Conservation (phyloP, 352 stramenopile species). For the Globisporangium camurandrum region DNA sequence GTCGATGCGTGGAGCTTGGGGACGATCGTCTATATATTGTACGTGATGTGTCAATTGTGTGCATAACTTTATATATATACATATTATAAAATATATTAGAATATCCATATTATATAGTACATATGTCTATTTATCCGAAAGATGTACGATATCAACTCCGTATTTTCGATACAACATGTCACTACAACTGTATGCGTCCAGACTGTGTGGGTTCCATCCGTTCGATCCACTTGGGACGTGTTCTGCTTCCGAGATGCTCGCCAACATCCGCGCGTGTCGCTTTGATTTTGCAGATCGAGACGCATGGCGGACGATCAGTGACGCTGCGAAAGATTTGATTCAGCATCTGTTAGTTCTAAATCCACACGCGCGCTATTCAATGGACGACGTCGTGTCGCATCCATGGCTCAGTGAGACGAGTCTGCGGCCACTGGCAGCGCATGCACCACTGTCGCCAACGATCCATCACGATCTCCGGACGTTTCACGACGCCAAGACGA, state of each 20-base stretch:
- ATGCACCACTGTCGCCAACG: conserved; percentile 54
- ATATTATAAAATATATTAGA: too few relatives aligned
- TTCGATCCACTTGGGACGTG: conserved; percentile 71
- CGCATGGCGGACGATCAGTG: conserved; percentile 56
- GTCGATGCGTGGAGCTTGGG: conserved; percentile 86
- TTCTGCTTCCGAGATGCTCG: conserved; percentile 81
- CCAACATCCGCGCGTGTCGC: conserved; percentile 61
- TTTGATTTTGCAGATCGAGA: conserved; percentile 75
- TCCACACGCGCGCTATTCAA: conserved; percentile 51
- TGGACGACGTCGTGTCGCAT: conserved; percentile 60
- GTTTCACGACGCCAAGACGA: conserved; percentile 46
- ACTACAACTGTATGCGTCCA: conserved; percentile 4
- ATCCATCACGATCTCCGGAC: conserved; percentile 63
- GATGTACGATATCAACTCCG: too few relatives aligned
- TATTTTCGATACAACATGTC: too few relatives aligned
- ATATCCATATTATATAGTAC: too few relatives aligned
- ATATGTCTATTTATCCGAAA: too few relatives aligned
- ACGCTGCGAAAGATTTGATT: conserved; percentile 65
- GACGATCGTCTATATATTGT: conserved; percentile 84
- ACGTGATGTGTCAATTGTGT: conserved; percentile 11
- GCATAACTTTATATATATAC: too few relatives aligned
- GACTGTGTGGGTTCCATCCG: conserved; percentile 74
- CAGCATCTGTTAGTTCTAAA: conserved; percentile 71
- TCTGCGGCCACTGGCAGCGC: conserved; percentile 13
- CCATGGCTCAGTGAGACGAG: conserved; percentile 46